phyloP scores from a whole-genome alignment of 768 basidiomycete genomes.

The Suillus spraguei region DNA sequence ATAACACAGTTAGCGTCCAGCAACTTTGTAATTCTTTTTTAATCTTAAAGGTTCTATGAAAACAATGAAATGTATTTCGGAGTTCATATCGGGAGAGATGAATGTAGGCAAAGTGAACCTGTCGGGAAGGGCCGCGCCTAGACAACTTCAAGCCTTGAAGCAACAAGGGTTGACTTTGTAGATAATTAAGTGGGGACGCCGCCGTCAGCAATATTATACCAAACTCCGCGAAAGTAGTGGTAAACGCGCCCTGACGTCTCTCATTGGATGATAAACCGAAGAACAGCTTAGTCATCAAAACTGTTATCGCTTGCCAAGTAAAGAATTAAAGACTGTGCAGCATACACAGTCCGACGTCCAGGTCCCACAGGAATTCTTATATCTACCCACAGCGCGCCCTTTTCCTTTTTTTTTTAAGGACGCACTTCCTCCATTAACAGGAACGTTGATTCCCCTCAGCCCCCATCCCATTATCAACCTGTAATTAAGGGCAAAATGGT shows the following conservation, averaged over 20 bases:
- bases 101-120: too few relatives aligned
- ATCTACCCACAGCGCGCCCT: conserved; percentile 14
- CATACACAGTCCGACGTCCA: conserved; percentile 2
- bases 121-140: too few relatives aligned
- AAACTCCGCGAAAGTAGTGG: not conserved
- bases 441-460: conserved; percentile 1
- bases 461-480: not conserved
- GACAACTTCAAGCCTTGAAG: too few relatives aligned
- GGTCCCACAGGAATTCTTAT: conserved; percentile 27
- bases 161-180: too few relatives aligned
- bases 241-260: not conserved
- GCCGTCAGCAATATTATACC: not conserved
- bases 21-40: not conserved
- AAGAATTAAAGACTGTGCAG: not conserved
- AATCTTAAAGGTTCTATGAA: not conserved
- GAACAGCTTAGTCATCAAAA: conserved; percentile 15
- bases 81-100: not conserved
- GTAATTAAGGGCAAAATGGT: conserved; percentile 34
- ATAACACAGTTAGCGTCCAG: too few relatives aligned
- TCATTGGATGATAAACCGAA: conserved; percentile 1
- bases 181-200: too few relatives aligned
- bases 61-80: not conserved
- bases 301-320: conserved; percentile 19
- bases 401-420: conserved; percentile 2
- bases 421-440: conserved; percentile 9